A percentile compares a stretch with the other conserved stretches of the same genome.
phyloP scores from a whole-genome alignment of 306 rosid genomes.

The Herpetospermum pedunculosum region DNA sequence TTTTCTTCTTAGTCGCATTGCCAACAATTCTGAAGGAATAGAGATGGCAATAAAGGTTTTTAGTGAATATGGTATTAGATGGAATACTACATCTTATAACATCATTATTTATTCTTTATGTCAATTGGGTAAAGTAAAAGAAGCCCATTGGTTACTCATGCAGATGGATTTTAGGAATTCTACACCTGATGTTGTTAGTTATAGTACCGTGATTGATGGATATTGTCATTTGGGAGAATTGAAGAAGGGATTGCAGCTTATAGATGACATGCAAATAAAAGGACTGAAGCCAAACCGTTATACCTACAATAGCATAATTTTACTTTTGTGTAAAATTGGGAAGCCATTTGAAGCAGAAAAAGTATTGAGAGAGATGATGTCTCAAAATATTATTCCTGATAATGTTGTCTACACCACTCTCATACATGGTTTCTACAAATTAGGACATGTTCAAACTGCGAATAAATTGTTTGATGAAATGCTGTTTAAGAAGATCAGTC shows the following conservation, averaged over 20 bases:
- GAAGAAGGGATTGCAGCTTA: constrained; percentile 52
- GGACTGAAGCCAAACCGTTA: constrained; percentile 48
- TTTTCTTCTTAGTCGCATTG: constrained; percentile 41
- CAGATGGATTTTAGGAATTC: constrained; percentile 55
- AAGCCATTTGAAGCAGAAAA: constrained; percentile 41
- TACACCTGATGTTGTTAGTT: constrained; percentile 68
- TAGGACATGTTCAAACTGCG: constrained; percentile 44
- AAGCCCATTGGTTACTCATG: constrained; percentile 59
- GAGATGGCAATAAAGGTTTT: constrained; percentile 40
- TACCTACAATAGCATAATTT: constrained; percentile 47
- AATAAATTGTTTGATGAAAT: constrained; percentile 51
- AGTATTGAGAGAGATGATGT: constrained; percentile 49
- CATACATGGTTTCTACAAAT: constrained; percentile 53
- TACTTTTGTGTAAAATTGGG: constrained; percentile 50
- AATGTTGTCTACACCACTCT: constrained; percentile 69
- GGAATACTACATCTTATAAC: constrained; percentile 59
- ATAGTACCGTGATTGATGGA: constrained; percentile 53
- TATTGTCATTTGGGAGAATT: constrained; percentile 50
- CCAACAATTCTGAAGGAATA: constrained; percentile 27
- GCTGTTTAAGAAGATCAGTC: constrained; percentile 37
- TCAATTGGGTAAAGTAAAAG: constrained; percentile 50
- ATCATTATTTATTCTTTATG: constrained; percentile 54
- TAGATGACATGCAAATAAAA: constrained; percentile 55
- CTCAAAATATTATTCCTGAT: constrained; percentile 44
- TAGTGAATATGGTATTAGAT: constrained; percentile 56